These are phyloP conservation scores for Trichoderma simmonsii DNA, from an alignment of 2,329 filamentous ascomycete species.

Conservation along the genomic window DNA sequence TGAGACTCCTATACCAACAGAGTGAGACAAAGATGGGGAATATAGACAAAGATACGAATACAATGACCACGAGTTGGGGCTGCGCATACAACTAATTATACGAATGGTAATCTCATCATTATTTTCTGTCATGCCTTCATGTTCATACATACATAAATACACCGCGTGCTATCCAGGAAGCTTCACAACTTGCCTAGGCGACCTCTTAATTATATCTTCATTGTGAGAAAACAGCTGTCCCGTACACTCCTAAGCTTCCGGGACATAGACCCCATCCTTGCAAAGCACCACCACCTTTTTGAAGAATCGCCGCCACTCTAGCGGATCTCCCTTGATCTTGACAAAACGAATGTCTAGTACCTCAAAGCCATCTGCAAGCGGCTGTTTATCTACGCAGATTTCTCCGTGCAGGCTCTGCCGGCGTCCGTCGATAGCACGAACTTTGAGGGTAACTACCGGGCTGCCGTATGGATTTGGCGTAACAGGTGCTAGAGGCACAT, in stretches of 20 bases:
- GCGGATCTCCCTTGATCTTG: slow-evolving; percentile 90
- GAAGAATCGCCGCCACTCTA: slow-evolving; percentile 96
- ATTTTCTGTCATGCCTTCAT: background rate
- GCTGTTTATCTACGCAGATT: slow-evolving; percentile 67
- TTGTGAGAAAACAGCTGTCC: slow-evolving; percentile 21
- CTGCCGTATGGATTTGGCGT: slow-evolving; percentile 49
- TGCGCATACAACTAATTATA: background rate
- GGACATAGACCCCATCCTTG: slow-evolving; percentile 73
- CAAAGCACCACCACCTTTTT: slow-evolving; percentile 90
- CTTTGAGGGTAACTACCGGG: slow-evolving; percentile 61
- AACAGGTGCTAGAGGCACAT: slow-evolving; percentile 65
- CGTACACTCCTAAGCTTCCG: slow-evolving; percentile 36
- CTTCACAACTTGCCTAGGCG: background rate
- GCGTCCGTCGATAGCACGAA: slow-evolving; percentile 71
- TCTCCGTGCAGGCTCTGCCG: slow-evolving; percentile 72
- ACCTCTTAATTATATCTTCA: background rate
- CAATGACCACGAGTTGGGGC: background rate
- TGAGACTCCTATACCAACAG: slow-evolving; percentile 29
- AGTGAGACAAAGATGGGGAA: slow-evolving; percentile 21
- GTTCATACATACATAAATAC: slow-evolving; percentile 1
- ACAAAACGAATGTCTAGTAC: slow-evolving; percentile 85
- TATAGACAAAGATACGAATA: background rate
- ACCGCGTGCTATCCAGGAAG: slow-evolving; percentile 4
- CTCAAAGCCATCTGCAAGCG: slow-evolving; percentile 54
- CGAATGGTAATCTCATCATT: background rate